Conservation (phyloP, 2,329 filamentous ascomycete species). For the Pyrenophora tritici-repentis region DNA sequence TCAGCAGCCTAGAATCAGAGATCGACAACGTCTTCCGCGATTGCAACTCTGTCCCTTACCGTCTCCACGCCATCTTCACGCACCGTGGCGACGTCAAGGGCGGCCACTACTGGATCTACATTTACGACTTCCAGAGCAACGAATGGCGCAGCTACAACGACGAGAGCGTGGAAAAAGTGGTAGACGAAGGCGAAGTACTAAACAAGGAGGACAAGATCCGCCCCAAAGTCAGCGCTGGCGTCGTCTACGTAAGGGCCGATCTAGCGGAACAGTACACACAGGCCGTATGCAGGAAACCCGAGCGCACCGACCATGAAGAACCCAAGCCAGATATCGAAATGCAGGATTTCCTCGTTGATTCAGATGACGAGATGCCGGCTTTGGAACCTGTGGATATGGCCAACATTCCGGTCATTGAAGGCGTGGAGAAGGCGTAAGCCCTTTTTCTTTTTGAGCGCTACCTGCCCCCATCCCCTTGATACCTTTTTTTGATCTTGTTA, state of each 20-base stretch:
- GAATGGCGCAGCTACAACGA: conserved; percentile 97
- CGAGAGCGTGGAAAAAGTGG: conserved; percentile 72
- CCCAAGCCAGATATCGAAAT: background rate
- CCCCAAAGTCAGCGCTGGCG: conserved; percentile 59
- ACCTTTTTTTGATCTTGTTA: too few relatives aligned
- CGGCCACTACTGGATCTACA: conserved; percentile 97
- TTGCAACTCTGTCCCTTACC: conserved; percentile 71
- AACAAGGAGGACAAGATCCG: conserved; percentile 64
- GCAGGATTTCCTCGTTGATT: conserved; percentile 23
- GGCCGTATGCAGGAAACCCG: conserved; percentile 50
- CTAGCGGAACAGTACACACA: conserved; percentile 64
- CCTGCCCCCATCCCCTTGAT: background rate
- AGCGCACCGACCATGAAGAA: background rate
- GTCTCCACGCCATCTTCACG: conserved; percentile 89
- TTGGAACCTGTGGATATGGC: conserved; percentile 11
- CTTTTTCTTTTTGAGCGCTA: background rate
- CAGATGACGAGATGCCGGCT: conserved; percentile 10
- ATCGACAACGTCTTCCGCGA: conserved; percentile 66
- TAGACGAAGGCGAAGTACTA: conserved; percentile 71
- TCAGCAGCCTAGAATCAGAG: conserved; percentile 54
- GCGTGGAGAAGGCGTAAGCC: conserved; percentile 35
- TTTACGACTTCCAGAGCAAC: conserved; percentile 80
- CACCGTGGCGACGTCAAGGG: conserved; percentile 69
- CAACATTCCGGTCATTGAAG: conserved; percentile 33
- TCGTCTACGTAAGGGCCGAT: conserved; percentile 78